These are phyloP conservation scores for Spergularia bocconei DNA, from an alignment of 148 eudicot genomes.

Conservation along the genomic window DNA sequence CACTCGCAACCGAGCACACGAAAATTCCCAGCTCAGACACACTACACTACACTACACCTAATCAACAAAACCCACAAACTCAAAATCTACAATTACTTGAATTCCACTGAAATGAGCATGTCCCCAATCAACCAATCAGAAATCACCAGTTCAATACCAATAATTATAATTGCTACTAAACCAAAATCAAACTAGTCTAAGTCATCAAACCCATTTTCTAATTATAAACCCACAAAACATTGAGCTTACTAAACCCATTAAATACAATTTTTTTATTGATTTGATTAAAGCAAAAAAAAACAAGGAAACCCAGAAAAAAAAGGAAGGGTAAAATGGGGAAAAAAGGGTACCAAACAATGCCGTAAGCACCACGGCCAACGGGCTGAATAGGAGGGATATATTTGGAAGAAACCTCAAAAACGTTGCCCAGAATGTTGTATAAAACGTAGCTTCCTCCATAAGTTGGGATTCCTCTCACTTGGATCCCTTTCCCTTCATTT, in stretches of 20 bases:
- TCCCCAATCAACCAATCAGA: too few species aligned
- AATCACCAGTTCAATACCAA: too few species aligned
- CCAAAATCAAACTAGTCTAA: too few species aligned
- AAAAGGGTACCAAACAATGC: constrained; percentile 65
- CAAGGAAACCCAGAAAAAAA: background rate
- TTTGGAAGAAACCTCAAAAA: constrained; percentile 61
- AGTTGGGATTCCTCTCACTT: constrained; percentile 40
- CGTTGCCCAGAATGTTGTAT: constrained; percentile 65
- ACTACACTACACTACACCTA: too few species aligned
- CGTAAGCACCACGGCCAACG: constrained; percentile 90
- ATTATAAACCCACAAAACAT: too few species aligned
- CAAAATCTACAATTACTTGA: too few species aligned
- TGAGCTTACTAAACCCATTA: background rate
- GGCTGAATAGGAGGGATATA: constrained; percentile 75
- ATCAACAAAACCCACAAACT: too few species aligned
- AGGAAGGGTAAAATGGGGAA: background rate
- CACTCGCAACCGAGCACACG: too few species aligned
- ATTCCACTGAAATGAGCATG: too few species aligned
- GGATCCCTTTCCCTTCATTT: constrained; percentile 29
- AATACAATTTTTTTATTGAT: background rate
- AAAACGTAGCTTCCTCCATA: constrained; percentile 49
- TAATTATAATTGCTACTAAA: too few species aligned
- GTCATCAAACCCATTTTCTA: too few species aligned
- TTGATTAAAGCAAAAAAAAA: background rate
- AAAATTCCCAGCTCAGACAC: too few species aligned